phyloP scores from a whole-genome alignment of 2,329 filamentous ascomycete genomes.

The Didymella arachidicola region DNA sequence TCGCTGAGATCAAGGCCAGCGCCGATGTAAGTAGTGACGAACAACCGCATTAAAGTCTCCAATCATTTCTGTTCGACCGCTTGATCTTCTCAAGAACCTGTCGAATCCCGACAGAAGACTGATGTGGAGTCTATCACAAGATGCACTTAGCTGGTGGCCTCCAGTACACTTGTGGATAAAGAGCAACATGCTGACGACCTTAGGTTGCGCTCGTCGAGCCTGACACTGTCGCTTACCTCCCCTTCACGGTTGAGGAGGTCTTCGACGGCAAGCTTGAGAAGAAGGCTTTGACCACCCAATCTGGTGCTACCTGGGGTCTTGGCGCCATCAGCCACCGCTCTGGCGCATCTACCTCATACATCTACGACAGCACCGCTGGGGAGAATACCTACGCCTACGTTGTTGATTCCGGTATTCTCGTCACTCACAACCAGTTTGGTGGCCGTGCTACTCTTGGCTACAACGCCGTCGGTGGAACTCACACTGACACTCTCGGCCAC shows the following conservation, averaged over 20 bases:
- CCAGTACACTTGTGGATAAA: neutral
- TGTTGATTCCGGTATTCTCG: slow-evolving; percentile 68
- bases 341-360: slow-evolving; percentile 25
- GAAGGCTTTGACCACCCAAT: slow-evolving; percentile 29
- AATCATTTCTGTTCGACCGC: neutral
- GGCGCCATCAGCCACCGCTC: slow-evolving; percentile 28
- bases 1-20: slow-evolving; percentile 50
- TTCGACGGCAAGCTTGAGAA: slow-evolving; percentile 22
- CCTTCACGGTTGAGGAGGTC: slow-evolving; percentile 21
- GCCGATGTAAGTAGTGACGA: slow-evolving; percentile 21
- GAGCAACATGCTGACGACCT: neutral
- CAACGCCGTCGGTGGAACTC: slow-evolving; percentile 21
- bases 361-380: slow-evolving; percentile 30
- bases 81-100: neutral
- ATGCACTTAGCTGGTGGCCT: neutral
- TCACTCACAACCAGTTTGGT: slow-evolving; percentile 55
- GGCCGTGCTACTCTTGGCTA: slow-evolving; percentile 31
- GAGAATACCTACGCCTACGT: slow-evolving; percentile 61
- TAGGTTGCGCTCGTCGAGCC: slow-evolving; percentile 29
- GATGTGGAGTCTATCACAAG: neutral
- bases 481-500: slow-evolving; percentile 33
- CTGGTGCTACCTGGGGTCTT: slow-evolving; percentile 34
- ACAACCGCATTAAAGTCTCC: neutral
- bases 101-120: neutral
- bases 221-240: slow-evolving; percentile 25